Percentiles rank a stretch among this genome's conserved stretches.
These are phyloP conservation scores for Globisporangium parvum DNA, from an alignment of 352 stramenopile species.

Conservation along the genomic window DNA sequence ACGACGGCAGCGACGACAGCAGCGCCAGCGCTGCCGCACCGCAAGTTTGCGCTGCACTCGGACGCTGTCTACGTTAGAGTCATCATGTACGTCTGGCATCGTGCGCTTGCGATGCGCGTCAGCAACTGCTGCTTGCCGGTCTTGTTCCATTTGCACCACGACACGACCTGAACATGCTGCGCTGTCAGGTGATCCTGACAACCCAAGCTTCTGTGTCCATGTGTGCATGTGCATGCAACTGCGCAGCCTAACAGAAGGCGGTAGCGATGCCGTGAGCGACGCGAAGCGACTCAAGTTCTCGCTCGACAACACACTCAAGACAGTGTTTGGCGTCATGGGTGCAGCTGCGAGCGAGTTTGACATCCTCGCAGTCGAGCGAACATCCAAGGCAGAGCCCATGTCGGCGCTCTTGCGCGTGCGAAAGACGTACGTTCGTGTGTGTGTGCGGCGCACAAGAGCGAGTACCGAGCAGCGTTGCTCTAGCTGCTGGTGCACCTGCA, in stretches of 20 bases:
- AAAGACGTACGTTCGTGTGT: constrained; percentile 22
- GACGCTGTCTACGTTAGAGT: constrained; percentile 54
- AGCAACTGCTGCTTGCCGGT: too few relatives aligned
- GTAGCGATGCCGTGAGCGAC: constrained; percentile 27
- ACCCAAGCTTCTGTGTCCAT: neutral
- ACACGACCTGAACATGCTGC: too few relatives aligned
- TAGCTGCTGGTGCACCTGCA: neutral
- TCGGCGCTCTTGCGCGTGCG: constrained; percentile 60
- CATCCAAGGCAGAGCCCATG: constrained; percentile 27
- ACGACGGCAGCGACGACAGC: neutral
- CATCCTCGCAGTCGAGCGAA: constrained; percentile 31
- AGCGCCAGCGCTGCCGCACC: constrained; percentile 24
- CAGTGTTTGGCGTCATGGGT: constrained; percentile 59
- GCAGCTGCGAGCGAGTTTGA: constrained; percentile 62
- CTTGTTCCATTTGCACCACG: too few relatives aligned
- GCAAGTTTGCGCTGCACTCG: constrained; percentile 67
- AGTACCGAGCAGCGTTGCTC: too few relatives aligned
- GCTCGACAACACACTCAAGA: constrained; percentile 64
- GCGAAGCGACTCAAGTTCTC: constrained; percentile 66
- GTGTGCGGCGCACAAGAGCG: neutral
- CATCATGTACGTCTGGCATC: constrained; percentile 43
- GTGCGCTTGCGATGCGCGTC: neutral
- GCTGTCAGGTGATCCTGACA: neutral
- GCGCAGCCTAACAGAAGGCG: constrained; percentile 50
- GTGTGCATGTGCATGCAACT: neutral